Base-by-base conservation (phyloP, 1,139 yeast genomes). In the Scheffersomyces lignicola region DNA sequence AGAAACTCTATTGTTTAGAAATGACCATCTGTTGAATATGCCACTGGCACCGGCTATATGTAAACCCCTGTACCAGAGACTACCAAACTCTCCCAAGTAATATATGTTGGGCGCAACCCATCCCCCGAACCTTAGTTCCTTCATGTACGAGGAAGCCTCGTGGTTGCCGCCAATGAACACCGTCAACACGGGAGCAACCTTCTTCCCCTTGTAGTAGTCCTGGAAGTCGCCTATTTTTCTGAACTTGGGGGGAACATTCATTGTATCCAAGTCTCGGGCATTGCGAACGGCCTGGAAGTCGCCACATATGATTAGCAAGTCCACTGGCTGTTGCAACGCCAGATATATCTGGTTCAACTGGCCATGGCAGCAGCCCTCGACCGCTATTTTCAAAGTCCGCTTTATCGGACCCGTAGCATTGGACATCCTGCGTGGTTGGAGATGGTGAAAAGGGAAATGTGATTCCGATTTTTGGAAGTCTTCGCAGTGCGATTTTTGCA, bases 291-390 rank as follows among this genome's bases (percentile, higher is more conserved):
- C 83, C 60, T 83, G 87, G 47, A 77, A 76, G 55, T 92, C 99
- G 0, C 99, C 99, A 47, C 96, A 82, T 3, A 92, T 81, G 6
- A 92, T 61, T 15, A 92, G 69, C 3, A 92, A 62, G 29, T 89
- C 95, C 0, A 76, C 74, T 8, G 43, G 35, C 5, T 45, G 31
- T 5, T 22, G 12, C 2, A 59, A 51, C 12, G 52, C 43, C 2
- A 49, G 39, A 51, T 89, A 90, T 3, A 90, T 83, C 8, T 54
- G 49, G 43, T 79, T 64, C 27, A 92, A 70, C 41, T 80, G 81
- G 2, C 98, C 97, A 57, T 92, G 99, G 44, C 96, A 82, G 56
- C 99, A 92, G 13, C 99, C 99, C 51, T 87, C 92, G 0, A 89
- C 73, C 5, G 95, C 96, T 10, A 89, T 35, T 24, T 36, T 43